A percentile compares a stretch with the other conserved stretches of the same genome.
phyloP scores from a whole-genome alignment of 768 basidiomycete species.

The Auriculariales sp. region DNA sequence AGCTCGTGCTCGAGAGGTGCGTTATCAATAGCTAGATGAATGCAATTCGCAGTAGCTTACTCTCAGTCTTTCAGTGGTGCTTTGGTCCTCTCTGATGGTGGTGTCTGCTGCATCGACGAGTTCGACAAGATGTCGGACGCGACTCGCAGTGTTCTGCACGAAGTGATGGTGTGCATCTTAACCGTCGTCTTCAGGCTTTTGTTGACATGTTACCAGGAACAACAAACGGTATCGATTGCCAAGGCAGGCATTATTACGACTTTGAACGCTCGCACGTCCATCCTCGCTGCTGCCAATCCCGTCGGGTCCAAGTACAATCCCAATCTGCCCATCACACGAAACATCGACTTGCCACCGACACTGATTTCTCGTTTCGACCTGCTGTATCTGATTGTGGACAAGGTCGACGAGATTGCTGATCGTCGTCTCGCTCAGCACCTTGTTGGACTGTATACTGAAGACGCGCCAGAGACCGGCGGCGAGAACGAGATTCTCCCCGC shows the following conservation, averaged over 20 bases:
- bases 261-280: slow-evolving; percentile 34
- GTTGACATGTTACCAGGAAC: slow-evolving; percentile 32
- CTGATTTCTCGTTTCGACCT: slow-evolving; percentile 96
- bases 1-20: slow-evolving; percentile 90
- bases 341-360: slow-evolving; percentile 95
- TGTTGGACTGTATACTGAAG: slow-evolving; percentile 88
- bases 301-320: slow-evolving; percentile 92
- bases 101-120: slow-evolving; percentile 97
- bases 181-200: not conserved
- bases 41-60: not conserved
- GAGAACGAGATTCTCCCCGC: slow-evolving; percentile 44
- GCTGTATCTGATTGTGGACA: slow-evolving; percentile 88
- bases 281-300: slow-evolving; percentile 90
- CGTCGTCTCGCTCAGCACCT: slow-evolving; percentile 82
- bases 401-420: slow-evolving; percentile 81
- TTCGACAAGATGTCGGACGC: slow-evolving; percentile 48
- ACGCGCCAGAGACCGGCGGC: slow-evolving; percentile 45
- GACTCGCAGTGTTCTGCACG: slow-evolving; percentile 30
- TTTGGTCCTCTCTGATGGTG: slow-evolving; percentile 86
- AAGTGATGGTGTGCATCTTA: slow-evolving; percentile 36
- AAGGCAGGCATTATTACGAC: slow-evolving; percentile 40
- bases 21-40: slow-evolving; percentile 5
- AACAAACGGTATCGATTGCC: slow-evolving; percentile 37
- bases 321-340: slow-evolving; percentile 79
- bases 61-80: slow-evolving; percentile 48